These are phyloP conservation scores for Diplodia sapinea DNA, from an alignment of 2,329 filamentous ascomycete genomes.

Conservation along the genomic window DNA sequence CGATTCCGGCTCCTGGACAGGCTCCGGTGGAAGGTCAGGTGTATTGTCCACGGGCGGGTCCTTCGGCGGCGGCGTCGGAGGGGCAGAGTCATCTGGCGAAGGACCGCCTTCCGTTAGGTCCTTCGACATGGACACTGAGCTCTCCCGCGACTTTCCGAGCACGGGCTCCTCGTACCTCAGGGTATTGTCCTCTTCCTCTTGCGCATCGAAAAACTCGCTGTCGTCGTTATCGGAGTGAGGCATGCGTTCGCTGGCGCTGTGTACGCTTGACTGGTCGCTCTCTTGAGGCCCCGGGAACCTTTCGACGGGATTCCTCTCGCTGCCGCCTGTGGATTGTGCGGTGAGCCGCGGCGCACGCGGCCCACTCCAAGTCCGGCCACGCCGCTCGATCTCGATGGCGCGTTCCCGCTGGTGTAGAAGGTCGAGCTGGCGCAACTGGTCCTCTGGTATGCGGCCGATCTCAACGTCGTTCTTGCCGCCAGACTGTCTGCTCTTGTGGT, in stretches of 20 bases:
- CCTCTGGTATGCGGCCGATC: conserved; percentile 72
- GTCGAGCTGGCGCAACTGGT: conserved; percentile 73
- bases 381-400: conserved; percentile 65
- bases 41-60: conserved; percentile 45
- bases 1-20: conserved; percentile 15
- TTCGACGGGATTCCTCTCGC: conserved; percentile 33
- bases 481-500: conserved; percentile 43
- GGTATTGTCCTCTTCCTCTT: conserved; percentile 66
- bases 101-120: neutral
- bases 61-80: conserved; percentile 59
- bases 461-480: conserved; percentile 48
- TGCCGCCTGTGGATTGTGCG: conserved; percentile 46
- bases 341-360: conserved; percentile 40
- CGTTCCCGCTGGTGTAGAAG: conserved; percentile 64
- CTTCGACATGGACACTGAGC: conserved; percentile 15
- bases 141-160: conserved; percentile 58
- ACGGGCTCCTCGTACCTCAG: conserved; percentile 78
- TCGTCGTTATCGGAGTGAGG: conserved; percentile 51
- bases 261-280: conserved; percentile 55
- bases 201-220: conserved; percentile 33
- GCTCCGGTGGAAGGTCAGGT: conserved; percentile 34
- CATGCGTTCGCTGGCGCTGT: conserved; percentile 62
- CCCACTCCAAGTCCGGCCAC: conserved; percentile 75
- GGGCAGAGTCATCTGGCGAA: conserved; percentile 34
- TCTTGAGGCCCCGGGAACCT: conserved; percentile 41